Evolutionary conservation across 1,139 yeast genomes (phyloP).

Genomic region (Debaryomycetaceae sp.): DNA sequence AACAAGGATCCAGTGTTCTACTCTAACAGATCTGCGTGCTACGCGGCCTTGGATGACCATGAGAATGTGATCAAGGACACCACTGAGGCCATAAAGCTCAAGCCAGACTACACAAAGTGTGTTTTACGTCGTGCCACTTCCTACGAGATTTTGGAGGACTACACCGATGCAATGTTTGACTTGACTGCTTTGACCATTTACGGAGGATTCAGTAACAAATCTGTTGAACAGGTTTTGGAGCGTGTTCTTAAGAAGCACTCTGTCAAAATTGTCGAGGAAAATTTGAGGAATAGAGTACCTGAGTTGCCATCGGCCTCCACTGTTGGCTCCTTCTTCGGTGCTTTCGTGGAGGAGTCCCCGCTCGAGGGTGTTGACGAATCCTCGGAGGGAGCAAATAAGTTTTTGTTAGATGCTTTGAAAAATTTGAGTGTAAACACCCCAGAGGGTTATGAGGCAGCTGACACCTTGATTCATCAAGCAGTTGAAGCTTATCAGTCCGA

Average conservation of each 20-base stretch:
- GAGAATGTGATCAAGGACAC: conserved; percentile 87
- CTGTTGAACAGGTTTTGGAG: conserved; percentile 80
- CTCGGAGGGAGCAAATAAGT: conserved; percentile 55
- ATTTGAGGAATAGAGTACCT: conserved; percentile 49
- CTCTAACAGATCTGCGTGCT: conserved; percentile 95
- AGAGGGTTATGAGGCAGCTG: conserved; percentile 76
- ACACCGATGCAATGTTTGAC: conserved; percentile 86
- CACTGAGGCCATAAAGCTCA: conserved; percentile 75
- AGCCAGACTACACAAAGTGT: conserved; percentile 91
- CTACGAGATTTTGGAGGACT: conserved; percentile 74
- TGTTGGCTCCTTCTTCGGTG: conserved; percentile 81
- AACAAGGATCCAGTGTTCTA: conserved; percentile 83
- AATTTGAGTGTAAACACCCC: conserved; percentile 61
- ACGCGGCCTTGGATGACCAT: conserved; percentile 73
- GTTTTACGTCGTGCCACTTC: conserved; percentile 77
- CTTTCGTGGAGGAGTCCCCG: conserved; percentile 47
- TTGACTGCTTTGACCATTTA: conserved; percentile 78
- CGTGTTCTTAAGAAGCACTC: conserved; percentile 81
- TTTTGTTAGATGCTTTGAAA: conserved; percentile 65
- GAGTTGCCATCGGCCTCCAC: conserved; percentile 84
- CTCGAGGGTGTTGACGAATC: conserved; percentile 52
- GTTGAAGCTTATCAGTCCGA: conserved; percentile 49
- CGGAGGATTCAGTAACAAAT: conserved; percentile 76
- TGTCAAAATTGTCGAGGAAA: conserved; percentile 59
- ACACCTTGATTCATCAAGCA: conserved; percentile 65